Base-by-base conservation (phyloP, 176 grass and related monocot genomes). In the Saccharum officinarum region DNA sequence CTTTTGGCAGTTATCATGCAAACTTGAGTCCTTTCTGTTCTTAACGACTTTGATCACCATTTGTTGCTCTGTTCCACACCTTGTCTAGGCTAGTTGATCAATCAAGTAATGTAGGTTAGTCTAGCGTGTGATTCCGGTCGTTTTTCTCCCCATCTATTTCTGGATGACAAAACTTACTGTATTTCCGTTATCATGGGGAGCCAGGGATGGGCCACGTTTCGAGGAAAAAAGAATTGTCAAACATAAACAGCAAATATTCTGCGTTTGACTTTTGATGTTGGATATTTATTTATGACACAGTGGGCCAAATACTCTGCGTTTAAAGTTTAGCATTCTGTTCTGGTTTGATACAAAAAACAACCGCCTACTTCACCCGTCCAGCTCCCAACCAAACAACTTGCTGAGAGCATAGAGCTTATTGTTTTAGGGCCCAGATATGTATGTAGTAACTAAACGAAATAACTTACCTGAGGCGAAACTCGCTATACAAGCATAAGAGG, bases 401-500 rank as follows among this genome's bases (percentile, higher is more conserved):
- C 80, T 60, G n/a, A 7, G 47, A 77, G 11, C 20, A 15, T 65
- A 66, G 63, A 66, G 13, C 63, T 66, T 66, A 66, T 66, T 66
- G 28, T 31, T 33, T 66, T 31, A 16, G 63, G 28, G 63, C 63
- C 63, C 63, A 40, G 34, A 46, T 30, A 54, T 36, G 34, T 54
- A 38, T 42, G 15, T 23, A 49, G 77, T 42, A 87, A 60, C 71
- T 74, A n/a, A 73, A 66, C n/a, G 12, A 67, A 23, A 73, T 61
- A 39, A 73, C 69, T 60, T 44, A 66, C 20, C 66, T 12, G 33
- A 69, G 18, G 61, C 31, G 61, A 85, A 81, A 46, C 57, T 37
- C 42, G 31, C 81, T 85, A 82, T 88, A 81, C 81, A 88, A 13
- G 15, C 33, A 80, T 13, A 59, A 4, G 77, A 80, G 49, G 75